Base-by-base conservation (phyloP, 129 eudicot species). In the Rutidosis leptorrhynchoides region DNA sequence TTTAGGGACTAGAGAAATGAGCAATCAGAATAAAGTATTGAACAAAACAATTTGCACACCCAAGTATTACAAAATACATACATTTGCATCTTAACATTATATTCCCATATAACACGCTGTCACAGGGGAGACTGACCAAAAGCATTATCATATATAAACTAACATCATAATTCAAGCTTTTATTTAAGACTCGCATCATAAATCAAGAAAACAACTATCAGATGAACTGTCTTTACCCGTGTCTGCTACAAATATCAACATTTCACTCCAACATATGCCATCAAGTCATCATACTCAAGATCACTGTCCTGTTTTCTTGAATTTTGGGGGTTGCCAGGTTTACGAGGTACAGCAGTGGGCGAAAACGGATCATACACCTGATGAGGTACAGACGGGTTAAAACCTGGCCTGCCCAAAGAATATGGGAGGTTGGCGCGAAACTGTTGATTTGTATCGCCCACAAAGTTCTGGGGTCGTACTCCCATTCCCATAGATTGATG, bases 241-340 rank as follows among this genome's bases (percentile, higher is more conserved):
- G 48, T 33, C 51, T 23, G n/a, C 16, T 2, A 22, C 54, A 54
- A 27, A 27, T 15, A 16, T 23, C 12, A 68, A 81, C 74, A 89
- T 69, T 89, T 81, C 21, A 89, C 90, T 69, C 96, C 96, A 57
- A 89, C 96, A 2, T 92, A 93, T 24, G 95, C 98, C 98, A 93
- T 93, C 82, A 93, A 62, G 69, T 93, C 98, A 53, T 93, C 98
- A 7, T 93, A 93, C 72, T 88, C 96, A 1, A 96, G 95, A 75
- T 93, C 98, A 66, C 58, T 80, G 24, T 93, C 98, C 62, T 81
- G 83, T 24, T 78, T 88, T 42, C 82, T 75, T 46, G 35, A 42
- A 74, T 16, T 82, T 19, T 75, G 75, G n/a, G 75, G 61, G 63
- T 77, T 80, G 25, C 78, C 76, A 37, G 84, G 81, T 23, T 71